Conservation (phyloP, 169 alveolate species). For the Eimeria praecox region DNA sequence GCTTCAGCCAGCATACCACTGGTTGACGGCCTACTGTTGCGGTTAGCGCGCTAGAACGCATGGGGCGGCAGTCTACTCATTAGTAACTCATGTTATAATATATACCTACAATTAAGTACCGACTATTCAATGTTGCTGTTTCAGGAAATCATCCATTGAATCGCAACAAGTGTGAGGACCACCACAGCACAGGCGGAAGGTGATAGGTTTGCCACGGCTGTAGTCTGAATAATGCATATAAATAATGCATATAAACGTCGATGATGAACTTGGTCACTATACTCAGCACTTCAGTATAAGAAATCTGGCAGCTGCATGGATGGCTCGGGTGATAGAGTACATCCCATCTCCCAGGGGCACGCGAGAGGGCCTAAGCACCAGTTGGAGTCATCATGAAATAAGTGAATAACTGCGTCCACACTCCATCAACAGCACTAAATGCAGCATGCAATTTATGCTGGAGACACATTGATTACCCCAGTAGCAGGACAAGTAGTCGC, state of each 20-base stretch:
- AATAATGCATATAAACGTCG: not conserved
- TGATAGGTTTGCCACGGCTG: not conserved
- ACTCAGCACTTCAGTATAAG: not conserved
- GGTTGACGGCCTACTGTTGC: constrained; percentile 43
- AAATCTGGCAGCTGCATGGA: not conserved
- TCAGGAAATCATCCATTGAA: not conserved
- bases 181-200: not conserved
- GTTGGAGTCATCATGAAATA: not conserved
- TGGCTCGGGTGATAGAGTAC: not conserved
- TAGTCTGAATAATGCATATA: not conserved
- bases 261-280: not conserved
- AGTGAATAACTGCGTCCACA: not conserved
- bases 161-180: not conserved
- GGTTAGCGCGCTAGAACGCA: not conserved
- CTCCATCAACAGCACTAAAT: not conserved
- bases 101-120: not conserved
- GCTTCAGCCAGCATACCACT: constrained; percentile 7
- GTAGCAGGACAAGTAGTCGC: not conserved
- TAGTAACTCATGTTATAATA: not conserved
- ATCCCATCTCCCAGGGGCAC: not conserved
- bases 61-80: not conserved
- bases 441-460: not conserved
- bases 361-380: not conserved
- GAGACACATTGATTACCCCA: not conserved
- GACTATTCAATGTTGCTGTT: not conserved